Percentiles rank a stretch among this genome's conserved stretches.
These are phyloP conservation scores for Endogone sp. DNA, from an alignment of 192 early-diverging fungal genomes.

Conservation along the genomic window DNA sequence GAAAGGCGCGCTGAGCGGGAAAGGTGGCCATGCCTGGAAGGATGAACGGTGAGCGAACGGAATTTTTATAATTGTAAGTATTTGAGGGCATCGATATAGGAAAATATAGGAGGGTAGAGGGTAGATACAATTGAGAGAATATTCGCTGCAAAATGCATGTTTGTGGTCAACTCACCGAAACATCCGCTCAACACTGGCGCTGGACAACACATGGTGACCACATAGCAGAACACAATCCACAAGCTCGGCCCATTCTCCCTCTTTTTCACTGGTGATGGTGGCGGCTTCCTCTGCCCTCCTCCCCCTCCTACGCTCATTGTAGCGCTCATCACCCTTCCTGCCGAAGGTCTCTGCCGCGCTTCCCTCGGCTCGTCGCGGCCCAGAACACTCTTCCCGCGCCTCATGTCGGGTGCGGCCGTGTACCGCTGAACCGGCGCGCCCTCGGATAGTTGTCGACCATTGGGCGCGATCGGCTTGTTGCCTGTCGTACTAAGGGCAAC, in stretches of 20 bases:
- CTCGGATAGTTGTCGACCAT: not conserved
- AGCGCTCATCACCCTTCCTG: too few relatives aligned
- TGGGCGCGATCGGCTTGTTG: conserved; percentile 7
- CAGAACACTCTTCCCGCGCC: conserved; percentile 32
- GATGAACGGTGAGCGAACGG: not conserved
- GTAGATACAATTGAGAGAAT: too few relatives aligned
- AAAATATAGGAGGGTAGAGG: too few relatives aligned
- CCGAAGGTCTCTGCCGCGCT: too few relatives aligned
- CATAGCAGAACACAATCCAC: not conserved
- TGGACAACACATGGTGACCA: not conserved
- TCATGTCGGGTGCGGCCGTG: too few relatives aligned
- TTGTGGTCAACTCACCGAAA: too few relatives aligned
- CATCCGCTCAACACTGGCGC: not conserved
- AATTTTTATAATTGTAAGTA: too few relatives aligned
- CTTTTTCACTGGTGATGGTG: not conserved
- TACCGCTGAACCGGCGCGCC: conserved; percentile 5
- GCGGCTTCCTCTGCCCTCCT: not conserved
- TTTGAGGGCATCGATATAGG: too few relatives aligned
- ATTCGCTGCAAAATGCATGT: too few relatives aligned
- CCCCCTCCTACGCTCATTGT: too few relatives aligned
- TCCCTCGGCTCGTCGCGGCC: conserved; percentile 20
- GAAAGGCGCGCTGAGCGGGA: conserved; percentile 74
- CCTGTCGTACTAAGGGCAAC: conserved; percentile 21
- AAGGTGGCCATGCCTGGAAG: conserved; percentile 51
- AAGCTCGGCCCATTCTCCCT: conserved; percentile 1